A percentile compares a stretch with the other conserved stretches of the same genome.
Evolutionary conservation across 2,329 filamentous ascomycete species (phyloP).

Genomic region (Sordariomycetes sp.): DNA sequence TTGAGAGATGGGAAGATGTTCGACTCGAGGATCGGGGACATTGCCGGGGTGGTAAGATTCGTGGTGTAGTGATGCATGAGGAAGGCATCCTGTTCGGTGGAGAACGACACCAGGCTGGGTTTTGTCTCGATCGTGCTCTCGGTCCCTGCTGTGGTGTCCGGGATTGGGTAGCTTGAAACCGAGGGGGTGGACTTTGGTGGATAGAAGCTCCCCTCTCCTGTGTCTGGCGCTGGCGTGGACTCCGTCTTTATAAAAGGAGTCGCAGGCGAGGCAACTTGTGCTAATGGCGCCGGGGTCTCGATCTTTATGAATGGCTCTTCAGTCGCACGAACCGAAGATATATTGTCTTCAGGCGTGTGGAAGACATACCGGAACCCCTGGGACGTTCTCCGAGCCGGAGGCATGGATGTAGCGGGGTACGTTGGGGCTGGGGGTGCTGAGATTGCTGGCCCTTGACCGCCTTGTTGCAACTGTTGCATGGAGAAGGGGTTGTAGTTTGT

Average conservation of each 20-base stretch:
- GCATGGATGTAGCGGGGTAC: background rate
- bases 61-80: constrained; percentile 4
- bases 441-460: background rate
- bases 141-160: background rate
- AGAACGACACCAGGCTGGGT: background rate
- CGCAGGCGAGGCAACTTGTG: background rate
- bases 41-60: constrained; percentile 1
- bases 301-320: background rate
- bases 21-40: constrained; percentile 4
- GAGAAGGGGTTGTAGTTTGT: constrained; percentile 7
- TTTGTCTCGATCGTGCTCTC: background rate
- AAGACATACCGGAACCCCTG: background rate
- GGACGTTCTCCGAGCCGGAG: background rate
- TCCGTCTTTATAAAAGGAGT: too few relatives aligned
- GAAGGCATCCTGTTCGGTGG: constrained; percentile 2
- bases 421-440: background rate
- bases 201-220: too few relatives aligned
- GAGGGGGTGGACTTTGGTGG: constrained; percentile 1
- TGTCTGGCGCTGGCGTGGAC: too few relatives aligned
- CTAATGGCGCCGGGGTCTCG: too few relatives aligned
- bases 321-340: background rate
- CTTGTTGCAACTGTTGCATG: background rate
- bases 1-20: constrained; percentile 2
- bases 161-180: background rate
- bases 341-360: background rate